Base-by-base conservation (phyloP, 371 early-diverging fungal genomes). In the Syncephalis plumigaleata region DNA sequence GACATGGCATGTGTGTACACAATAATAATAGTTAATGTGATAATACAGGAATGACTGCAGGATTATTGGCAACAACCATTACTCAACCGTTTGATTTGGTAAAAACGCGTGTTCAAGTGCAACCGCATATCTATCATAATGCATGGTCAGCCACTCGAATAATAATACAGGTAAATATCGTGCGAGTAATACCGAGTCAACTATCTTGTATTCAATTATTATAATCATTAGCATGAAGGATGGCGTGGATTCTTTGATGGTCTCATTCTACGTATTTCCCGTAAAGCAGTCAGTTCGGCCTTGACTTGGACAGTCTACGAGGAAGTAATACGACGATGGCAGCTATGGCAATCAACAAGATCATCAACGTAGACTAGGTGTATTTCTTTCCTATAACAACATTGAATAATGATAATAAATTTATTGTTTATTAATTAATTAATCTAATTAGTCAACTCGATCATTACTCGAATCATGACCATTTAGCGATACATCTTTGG, bases 61-160 rank as follows among this genome's bases (percentile, higher is more conserved):
- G 87, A 0, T 60, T 84, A 23, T 59, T 74, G 15, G 84, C 95
- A 2, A 85, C 89, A 17, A 66, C 73, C 16, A 54, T 82, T 17
- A 92, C 92, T 2, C 91, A 95, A 44, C 96, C 96, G 1, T 95
- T 94, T 61, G 92, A 91, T 53, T 67, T 91, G 73, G 61, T 92
- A 45, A 88, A 89, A 52, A 92, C 94, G 1, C 72, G 92, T 21
- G 86, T 93, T 71, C 94, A 95, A 54, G 59, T 93, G 21, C 72
- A 81, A 48, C 95, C 93, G 37, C 51, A 53, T 3, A 64, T 70
- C 16, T 90, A 90, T 58, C 60, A 55, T 46, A 77, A 77, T 36
- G 63, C 74, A 18, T 56, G 63, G 26, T 71, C 78, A 44, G 70
- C 77, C 2, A 72, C 78, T 16, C 58, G 57, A 39, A 76, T 77